These are phyloP conservation scores for Boletus smithii DNA, from an alignment of 1,284 basidiomycete species.

Conservation along the genomic window DNA sequence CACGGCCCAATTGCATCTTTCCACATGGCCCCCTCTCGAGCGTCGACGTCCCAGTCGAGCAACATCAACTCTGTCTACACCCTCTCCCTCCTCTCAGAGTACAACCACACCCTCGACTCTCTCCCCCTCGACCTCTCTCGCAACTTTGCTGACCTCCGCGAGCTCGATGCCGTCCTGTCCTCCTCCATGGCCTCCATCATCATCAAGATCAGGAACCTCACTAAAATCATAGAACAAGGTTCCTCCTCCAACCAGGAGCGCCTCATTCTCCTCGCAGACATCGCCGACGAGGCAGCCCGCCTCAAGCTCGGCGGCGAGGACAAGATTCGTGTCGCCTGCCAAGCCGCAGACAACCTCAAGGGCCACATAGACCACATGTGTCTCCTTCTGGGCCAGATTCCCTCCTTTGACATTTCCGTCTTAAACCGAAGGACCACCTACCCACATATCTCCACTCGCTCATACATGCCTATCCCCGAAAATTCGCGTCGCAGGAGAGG, in stretches of 20 bases:
- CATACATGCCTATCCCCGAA: slow-evolving; percentile 62
- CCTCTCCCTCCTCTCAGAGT: slow-evolving; percentile 71
- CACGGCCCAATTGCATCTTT: neutral
- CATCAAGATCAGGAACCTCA: slow-evolving; percentile 71
- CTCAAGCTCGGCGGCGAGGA: slow-evolving; percentile 97
- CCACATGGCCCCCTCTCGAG: slow-evolving; percentile 32
- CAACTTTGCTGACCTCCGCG: slow-evolving; percentile 92
- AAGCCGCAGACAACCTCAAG: slow-evolving; percentile 87
- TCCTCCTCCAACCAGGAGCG: slow-evolving; percentile 71
- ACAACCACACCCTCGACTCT: slow-evolving; percentile 90
- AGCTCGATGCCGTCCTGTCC: slow-evolving; percentile 96
- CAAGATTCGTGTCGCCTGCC: slow-evolving; percentile 96
- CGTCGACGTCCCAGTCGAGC: slow-evolving; percentile 31
- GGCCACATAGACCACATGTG: slow-evolving; percentile 70
- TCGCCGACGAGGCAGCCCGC: slow-evolving; percentile 88
- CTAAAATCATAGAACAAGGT: slow-evolving; percentile 72
- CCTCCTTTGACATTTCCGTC: slow-evolving; percentile 59
- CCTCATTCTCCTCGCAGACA: slow-evolving; percentile 85
- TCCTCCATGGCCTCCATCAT: slow-evolving; percentile 80
- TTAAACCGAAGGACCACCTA: slow-evolving; percentile 65
- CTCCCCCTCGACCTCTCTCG: slow-evolving; percentile 93
- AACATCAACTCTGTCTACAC: slow-evolving; percentile 51
- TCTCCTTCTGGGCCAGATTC: slow-evolving; percentile 61
- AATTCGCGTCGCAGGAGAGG: slow-evolving; percentile 55
- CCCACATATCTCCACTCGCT: slow-evolving; percentile 66